Percentiles rank a stretch among this genome's conserved stretches.
Evolutionary conservation across 495 filamentous ascomycete species (phyloP).

Genomic region (Aspergillus campestris): DNA sequence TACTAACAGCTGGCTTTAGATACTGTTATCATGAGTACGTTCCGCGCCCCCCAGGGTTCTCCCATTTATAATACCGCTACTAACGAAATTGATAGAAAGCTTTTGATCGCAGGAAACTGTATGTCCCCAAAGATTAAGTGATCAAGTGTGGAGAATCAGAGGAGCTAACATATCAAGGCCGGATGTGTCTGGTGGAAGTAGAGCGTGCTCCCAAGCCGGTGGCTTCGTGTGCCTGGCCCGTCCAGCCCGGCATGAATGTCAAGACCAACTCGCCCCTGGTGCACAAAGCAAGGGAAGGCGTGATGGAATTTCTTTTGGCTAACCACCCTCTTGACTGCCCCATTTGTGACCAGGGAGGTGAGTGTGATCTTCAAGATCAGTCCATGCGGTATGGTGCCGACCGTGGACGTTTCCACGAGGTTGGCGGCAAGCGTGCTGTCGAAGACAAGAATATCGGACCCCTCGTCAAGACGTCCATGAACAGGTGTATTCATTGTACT

Average conservation of each 20-base stretch:
- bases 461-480: constrained; percentile 99
- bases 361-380: constrained; percentile 98
- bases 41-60: neutral
- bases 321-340: constrained; percentile 98
- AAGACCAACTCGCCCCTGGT: constrained; percentile 93
- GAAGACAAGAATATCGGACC: constrained; percentile 99
- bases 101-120: constrained; percentile 98
- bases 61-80: constrained; percentile 8
- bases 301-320: constrained; percentile 96
- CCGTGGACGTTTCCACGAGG: constrained; percentile 91
- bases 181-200: constrained; percentile 98
- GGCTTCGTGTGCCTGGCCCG: constrained; percentile 97
- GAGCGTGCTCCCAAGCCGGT: constrained; percentile 93
- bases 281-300: constrained; percentile 95
- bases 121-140: constrained; percentile 10
- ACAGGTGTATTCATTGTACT: constrained; percentile 98
- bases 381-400: constrained; percentile 98
- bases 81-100: constrained; percentile 54
- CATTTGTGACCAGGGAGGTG: constrained; percentile 96
- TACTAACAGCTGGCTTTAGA: constrained; percentile 47
- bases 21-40: constrained; percentile 98
- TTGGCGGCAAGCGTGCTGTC: constrained; percentile 87
- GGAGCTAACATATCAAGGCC: constrained; percentile 32
- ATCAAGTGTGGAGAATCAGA: neutral
- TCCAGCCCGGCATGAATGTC: constrained; percentile 96